Evolutionary conservation across 176 grass and related monocot species (phyloP), one percentile per base, ranked within the genome.

Genomic region (Oryza longistaminata): DNA sequence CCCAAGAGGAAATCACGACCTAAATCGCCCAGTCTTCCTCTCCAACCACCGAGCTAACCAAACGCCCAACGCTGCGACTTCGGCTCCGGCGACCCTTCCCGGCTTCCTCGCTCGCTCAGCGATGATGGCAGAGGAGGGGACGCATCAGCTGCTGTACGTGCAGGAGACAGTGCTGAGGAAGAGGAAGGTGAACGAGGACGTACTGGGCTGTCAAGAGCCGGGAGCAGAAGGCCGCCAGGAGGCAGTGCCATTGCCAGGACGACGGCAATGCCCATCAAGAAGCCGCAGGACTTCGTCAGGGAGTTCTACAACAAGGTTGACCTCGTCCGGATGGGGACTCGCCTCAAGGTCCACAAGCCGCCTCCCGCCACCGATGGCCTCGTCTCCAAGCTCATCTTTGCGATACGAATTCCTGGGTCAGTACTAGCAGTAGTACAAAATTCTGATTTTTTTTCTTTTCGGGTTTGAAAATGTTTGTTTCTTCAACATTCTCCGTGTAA

Each of bases 281-380:
- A 88, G 27, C 96, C 96, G 10, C 91, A 98, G 88, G 93, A 98
- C 6, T 94, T 98, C 77, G 86, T 98, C 73, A 82, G 73, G 75
- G 91, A 93, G 87, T 98, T 86, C 84, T 88, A 93, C 34, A 88
- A 89, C 80, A 95, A 94, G 85, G 96, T 89, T 83, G 93, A 96
- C 80, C 79, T 89, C 80, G 25, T 83, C 21, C 67, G 86, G 14
- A 98, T 95, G 96, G 83, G 82, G 25, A 91, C 86, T 45, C 92
- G 91, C 55, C 50, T 95, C 77, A 98, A 88, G 83, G 68, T 92
- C 73, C 82, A 80, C 42, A 98, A 82, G 70, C 62, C 88, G 13
- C 76, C 83, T 9, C 64, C 73, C 37, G 69, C 1, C 33, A 3
- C 11, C 53, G 88, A 94, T 2, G 16, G 25, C 45, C 19, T 94